Conservation (phyloP, 2,329 filamentous ascomycete species). For the Botrytis pseudocinerea region DNA sequence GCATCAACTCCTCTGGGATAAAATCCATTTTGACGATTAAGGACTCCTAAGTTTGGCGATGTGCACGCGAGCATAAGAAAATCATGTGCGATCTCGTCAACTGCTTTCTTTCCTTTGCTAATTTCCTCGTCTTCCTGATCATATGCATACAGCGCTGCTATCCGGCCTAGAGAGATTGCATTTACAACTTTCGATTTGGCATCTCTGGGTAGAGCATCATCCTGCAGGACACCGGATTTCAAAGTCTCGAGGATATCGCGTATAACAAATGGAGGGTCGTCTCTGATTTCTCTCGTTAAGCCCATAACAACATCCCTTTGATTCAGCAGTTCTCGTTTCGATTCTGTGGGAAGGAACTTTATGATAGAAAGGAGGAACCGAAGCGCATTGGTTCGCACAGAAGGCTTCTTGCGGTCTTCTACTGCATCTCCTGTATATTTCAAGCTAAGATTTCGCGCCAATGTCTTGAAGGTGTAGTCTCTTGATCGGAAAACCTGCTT, state of each 20-base stretch:
- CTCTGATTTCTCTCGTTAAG: conserved; percentile 73
- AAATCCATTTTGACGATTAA: conserved; percentile 77
- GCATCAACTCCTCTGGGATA: conserved; percentile 73
- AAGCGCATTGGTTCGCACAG: conserved; percentile 79
- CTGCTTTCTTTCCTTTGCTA: conserved; percentile 48
- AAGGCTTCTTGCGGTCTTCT: conserved; percentile 70
- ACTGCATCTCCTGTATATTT: conserved; percentile 57
- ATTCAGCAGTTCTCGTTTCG: conserved; percentile 79
- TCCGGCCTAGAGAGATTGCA: conserved; percentile 68
- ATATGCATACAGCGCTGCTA: conserved; percentile 71
- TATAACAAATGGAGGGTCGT: conserved; percentile 75
- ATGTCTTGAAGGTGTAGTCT: conserved; percentile 74
- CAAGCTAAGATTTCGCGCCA: conserved; percentile 80
- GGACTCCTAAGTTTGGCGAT: conserved; percentile 67
- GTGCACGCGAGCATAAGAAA: conserved; percentile 78
- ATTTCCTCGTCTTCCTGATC: conserved; percentile 50
- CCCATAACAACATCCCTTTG: conserved; percentile 68
- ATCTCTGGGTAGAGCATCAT: conserved; percentile 70
- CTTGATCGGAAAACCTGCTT: conserved; percentile 75
- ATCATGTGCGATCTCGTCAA: conserved; percentile 70
- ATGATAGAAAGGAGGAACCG: conserved; percentile 78
- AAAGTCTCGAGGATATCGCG: conserved; percentile 72
- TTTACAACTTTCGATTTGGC: conserved; percentile 77
- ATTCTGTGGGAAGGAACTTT: conserved; percentile 72
- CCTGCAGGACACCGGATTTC: conserved; percentile 70